phyloP scores from a whole-genome alignment of 2,329 filamentous ascomycete genomes.

The Rhinocladiella similis region DNA sequence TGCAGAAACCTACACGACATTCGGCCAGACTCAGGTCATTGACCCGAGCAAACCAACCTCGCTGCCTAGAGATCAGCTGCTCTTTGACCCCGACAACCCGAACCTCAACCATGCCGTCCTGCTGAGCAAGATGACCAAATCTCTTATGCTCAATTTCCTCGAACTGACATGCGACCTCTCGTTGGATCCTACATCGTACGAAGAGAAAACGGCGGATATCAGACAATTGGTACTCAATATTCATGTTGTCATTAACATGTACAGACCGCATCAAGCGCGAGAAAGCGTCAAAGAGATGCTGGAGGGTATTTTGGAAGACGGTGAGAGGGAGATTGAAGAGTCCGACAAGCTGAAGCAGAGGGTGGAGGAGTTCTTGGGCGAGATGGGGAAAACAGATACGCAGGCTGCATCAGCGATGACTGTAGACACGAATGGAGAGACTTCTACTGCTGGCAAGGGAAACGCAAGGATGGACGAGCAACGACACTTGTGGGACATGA shows the following conservation, averaged over 20 bases:
- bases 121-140: constrained; percentile 78
- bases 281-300: constrained; percentile 85
- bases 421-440: neutral
- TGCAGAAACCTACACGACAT: constrained; percentile 68
- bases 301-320: constrained; percentile 76
- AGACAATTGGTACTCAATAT: constrained; percentile 85
- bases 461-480: constrained; percentile 33
- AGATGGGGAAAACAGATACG: constrained; percentile 24
- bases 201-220: constrained; percentile 72
- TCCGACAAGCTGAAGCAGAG: constrained; percentile 72
- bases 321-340: constrained; percentile 73
- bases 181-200: constrained; percentile 53
- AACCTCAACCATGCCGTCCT: constrained; percentile 52
- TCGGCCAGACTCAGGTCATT: constrained; percentile 73
- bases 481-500: constrained; percentile 40
- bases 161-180: constrained; percentile 74
- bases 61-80: constrained; percentile 52
- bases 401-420: constrained; percentile 14
- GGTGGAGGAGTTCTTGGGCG: constrained; percentile 50
- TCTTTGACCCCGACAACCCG: constrained; percentile 59
- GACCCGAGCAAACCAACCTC: constrained; percentile 37
- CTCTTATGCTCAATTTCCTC: constrained; percentile 82
- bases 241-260: constrained; percentile 91
- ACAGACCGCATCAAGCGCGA: constrained; percentile 86
- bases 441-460: constrained; percentile 22